Evolutionary conservation across 768 basidiomycete species (phyloP).

Genomic region (Paxillus ammoniavirescens): DNA sequence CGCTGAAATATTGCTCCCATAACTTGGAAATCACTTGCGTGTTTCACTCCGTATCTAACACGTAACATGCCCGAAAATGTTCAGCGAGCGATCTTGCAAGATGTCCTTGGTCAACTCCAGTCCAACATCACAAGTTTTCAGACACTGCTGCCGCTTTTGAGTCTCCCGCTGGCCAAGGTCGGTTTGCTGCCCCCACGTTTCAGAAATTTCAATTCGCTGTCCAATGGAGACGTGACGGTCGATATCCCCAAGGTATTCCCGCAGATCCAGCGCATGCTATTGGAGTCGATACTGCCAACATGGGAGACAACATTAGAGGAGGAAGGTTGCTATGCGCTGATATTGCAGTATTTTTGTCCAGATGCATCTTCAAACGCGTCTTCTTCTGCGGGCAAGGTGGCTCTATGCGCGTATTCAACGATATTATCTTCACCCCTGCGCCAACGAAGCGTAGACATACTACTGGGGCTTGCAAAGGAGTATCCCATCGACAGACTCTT

Average conservation of each 20-base stretch:
- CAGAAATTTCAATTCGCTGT: conserved; percentile 40
- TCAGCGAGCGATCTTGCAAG: conserved; percentile 18
- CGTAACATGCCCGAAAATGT: not conserved
- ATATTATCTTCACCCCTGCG: conserved; percentile 52
- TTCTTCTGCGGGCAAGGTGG: conserved; percentile 49
- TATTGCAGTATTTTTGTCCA: conserved; percentile 76
- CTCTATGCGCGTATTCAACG: conserved; percentile 61
- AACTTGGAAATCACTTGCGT: too few relatives aligned
- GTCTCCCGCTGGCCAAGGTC: conserved; percentile 54
- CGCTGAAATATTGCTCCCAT: too few relatives aligned
- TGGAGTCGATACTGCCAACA: conserved; percentile 64
- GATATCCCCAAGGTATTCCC: conserved; percentile 39
- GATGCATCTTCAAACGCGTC: conserved; percentile 53
- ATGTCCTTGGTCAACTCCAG: conserved; percentile 45
- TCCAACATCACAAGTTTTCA: conserved; percentile 46
- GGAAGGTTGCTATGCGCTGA: conserved; percentile 41
- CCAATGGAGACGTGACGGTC: conserved; percentile 20
- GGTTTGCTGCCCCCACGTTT: conserved; percentile 61
- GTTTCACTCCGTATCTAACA: too few relatives aligned
- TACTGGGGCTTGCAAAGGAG: conserved; percentile 52
- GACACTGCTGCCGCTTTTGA: conserved; percentile 54
- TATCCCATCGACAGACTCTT: conserved; percentile 75
- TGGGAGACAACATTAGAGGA: conserved; percentile 64
- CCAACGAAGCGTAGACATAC: conserved; percentile 47
- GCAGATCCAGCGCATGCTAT: conserved; percentile 59